These are phyloP conservation scores for Elongisporangium undulatum DNA, from an alignment of 352 stramenopile genomes.

Conservation along the genomic window DNA sequence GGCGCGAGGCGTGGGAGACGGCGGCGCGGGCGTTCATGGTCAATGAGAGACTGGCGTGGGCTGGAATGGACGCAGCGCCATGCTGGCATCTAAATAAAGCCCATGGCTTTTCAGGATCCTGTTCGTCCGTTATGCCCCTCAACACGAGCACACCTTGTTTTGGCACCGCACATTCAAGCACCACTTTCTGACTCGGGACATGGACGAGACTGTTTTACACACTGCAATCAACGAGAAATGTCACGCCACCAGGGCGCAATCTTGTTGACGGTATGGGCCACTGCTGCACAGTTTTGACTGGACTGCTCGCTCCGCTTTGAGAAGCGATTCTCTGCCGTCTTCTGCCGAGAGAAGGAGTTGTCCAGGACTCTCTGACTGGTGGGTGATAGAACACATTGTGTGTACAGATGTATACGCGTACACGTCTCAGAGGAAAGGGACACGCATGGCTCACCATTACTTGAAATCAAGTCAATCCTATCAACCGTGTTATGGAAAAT, in stretches of 20 bases:
- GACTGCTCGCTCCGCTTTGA: no score
- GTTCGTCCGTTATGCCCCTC: background rate
- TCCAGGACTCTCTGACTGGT: background rate
- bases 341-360: background rate
- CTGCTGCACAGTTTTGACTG: no score
- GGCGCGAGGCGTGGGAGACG: conserved; percentile 21
- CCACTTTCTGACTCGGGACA: no score
- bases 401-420: background rate
- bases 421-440: background rate
- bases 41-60: background rate
- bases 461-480: no score
- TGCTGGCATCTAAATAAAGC: background rate
- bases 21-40: background rate
- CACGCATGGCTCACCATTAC: no score
- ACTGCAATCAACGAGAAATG: background rate
- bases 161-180: background rate
- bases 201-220: no score
- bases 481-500: no score
- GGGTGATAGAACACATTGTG: background rate
- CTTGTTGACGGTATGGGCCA: no score
- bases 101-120: background rate
- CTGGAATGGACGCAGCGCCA: background rate
- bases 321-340: background rate
- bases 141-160: background rate
- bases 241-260: background rate